A percentile compares a stretch with the other conserved stretches of the same genome.
phyloP scores from a whole-genome alignment of 2,329 filamentous ascomycete species.

The Colletotrichum plurivorum region DNA sequence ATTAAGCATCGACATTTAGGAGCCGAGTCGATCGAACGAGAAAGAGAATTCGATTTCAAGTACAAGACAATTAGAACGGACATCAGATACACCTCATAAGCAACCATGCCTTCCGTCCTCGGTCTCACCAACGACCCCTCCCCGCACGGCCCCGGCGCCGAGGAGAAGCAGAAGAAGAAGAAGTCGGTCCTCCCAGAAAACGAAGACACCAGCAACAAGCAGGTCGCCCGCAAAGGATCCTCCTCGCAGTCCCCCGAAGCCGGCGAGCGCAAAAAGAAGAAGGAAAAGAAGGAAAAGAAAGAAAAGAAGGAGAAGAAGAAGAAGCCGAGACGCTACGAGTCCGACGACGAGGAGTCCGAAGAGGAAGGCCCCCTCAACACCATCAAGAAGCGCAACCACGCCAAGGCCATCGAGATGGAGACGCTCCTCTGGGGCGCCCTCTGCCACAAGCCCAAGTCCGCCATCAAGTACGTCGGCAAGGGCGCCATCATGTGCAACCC shows the following conservation, averaged over 20 bases:
- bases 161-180: slow-evolving; percentile 37
- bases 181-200: slow-evolving; percentile 22
- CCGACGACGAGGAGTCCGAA: slow-evolving; percentile 34
- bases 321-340: slow-evolving; percentile 17
- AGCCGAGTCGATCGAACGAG: no score
- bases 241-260: slow-evolving; percentile 31
- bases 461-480: slow-evolving; percentile 54
- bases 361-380: slow-evolving; percentile 45
- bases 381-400: slow-evolving; percentile 56
- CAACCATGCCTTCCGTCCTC: slow-evolving; percentile 50
- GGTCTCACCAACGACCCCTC: slow-evolving; percentile 50
- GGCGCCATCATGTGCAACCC: slow-evolving; percentile 56
- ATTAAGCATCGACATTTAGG: no score
- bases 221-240: slow-evolving; percentile 34
- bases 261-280: slow-evolving; percentile 32
- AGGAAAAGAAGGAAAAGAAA: slow-evolving; percentile 27
- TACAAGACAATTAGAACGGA: neutral
- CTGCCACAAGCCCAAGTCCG: slow-evolving; percentile 52
- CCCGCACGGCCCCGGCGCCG: slow-evolving; percentile 38
- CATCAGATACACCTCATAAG: neutral
- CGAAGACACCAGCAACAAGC: slow-evolving; percentile 29
- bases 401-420: slow-evolving; percentile 53
- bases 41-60: no score
- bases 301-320: slow-evolving; percentile 21
- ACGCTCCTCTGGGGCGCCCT: slow-evolving; percentile 55